Percentiles rank a stretch among this genome's conserved stretches.
Conservation (phyloP, 805 yeast genomes). For the Yarrowia porcina region DNA sequence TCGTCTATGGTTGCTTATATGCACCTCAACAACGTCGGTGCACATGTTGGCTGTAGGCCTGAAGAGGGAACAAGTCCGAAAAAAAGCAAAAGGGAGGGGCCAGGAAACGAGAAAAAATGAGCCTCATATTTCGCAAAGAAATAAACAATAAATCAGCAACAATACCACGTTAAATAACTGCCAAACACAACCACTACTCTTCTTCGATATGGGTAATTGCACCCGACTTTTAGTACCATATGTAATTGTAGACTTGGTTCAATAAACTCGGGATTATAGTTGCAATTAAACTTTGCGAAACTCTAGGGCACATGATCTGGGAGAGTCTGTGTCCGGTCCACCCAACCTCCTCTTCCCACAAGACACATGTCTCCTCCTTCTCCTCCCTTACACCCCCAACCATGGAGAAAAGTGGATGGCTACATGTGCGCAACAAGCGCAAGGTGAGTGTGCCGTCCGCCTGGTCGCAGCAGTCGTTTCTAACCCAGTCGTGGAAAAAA, state of each 20-base stretch:
- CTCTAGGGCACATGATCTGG: background rate
- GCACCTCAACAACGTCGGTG: background rate
- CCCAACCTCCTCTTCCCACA: background rate
- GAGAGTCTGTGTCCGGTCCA: background rate
- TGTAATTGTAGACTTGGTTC: no score
- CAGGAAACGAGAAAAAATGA: background rate
- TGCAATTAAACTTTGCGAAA: background rate
- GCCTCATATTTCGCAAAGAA: no score
- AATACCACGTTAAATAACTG: no score
- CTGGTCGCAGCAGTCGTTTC: background rate
- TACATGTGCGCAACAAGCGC: slow-evolving; percentile 22
- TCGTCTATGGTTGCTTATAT: background rate
- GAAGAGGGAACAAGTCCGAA: background rate
- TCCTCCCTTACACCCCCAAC: background rate
- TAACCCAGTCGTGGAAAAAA: slow-evolving; percentile 33
- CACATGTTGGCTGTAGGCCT: background rate
- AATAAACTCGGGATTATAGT: background rate
- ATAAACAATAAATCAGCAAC: no score
- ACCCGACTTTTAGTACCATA: no score
- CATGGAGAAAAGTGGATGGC: slow-evolving; percentile 22
- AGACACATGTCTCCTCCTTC: background rate
- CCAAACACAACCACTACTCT: no score
- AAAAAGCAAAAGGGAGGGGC: background rate
- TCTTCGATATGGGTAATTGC: no score
- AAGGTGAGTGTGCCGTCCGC: slow-evolving; percentile 9